phyloP scores from a whole-genome alignment of 2,329 filamentous ascomycete genomes.

The Aspergillus sp. region DNA sequence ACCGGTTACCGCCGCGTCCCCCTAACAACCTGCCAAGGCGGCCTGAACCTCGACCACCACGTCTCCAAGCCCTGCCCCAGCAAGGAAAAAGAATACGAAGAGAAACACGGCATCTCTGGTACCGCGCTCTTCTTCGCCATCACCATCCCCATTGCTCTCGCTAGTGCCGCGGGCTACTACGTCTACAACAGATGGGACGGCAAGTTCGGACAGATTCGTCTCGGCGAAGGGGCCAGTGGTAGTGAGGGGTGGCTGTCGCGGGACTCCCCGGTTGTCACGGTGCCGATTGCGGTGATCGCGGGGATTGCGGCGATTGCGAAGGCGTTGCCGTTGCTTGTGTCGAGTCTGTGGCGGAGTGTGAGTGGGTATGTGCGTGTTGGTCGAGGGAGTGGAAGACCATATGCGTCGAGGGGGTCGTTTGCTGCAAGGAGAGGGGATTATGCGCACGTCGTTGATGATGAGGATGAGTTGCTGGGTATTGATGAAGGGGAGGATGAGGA shows the following conservation, averaged over 20 bases:
- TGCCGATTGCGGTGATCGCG: slow-evolving; percentile 71
- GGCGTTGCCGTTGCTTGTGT: slow-evolving; percentile 64
- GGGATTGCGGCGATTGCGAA: slow-evolving; percentile 71
- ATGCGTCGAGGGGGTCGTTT: slow-evolving; percentile 85
- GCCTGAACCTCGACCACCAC: slow-evolving; percentile 65
- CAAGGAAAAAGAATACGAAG: slow-evolving; percentile 74
- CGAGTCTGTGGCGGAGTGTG: slow-evolving; percentile 64
- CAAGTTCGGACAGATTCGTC: slow-evolving; percentile 85
- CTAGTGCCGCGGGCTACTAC: slow-evolving; percentile 71
- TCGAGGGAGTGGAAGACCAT: slow-evolving; percentile 53
- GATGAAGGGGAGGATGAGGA: slow-evolving; percentile 90
- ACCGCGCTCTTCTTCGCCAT: slow-evolving; percentile 80
- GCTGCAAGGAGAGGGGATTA: slow-evolving; percentile 83
- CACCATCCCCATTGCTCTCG: slow-evolving; percentile 64
- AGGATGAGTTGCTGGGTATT: slow-evolving; percentile 77
- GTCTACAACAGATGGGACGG: slow-evolving; percentile 77
- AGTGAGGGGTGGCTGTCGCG: slow-evolving; percentile 51
- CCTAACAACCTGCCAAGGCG: slow-evolving; percentile 76
- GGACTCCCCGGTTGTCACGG: slow-evolving; percentile 70
- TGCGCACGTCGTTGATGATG: slow-evolving; percentile 80
- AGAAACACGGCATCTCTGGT: slow-evolving; percentile 63
- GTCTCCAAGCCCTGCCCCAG: slow-evolving; percentile 61
- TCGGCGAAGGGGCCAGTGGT: slow-evolving; percentile 57
- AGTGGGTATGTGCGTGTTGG: slow-evolving; percentile 44
- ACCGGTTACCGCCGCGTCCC: slow-evolving; percentile 87